Evolutionary conservation across 1,284 basidiomycete species (phyloP), one percentile per base, ranked within the genome.

Genomic region (Caloboletus inedulis): DNA sequence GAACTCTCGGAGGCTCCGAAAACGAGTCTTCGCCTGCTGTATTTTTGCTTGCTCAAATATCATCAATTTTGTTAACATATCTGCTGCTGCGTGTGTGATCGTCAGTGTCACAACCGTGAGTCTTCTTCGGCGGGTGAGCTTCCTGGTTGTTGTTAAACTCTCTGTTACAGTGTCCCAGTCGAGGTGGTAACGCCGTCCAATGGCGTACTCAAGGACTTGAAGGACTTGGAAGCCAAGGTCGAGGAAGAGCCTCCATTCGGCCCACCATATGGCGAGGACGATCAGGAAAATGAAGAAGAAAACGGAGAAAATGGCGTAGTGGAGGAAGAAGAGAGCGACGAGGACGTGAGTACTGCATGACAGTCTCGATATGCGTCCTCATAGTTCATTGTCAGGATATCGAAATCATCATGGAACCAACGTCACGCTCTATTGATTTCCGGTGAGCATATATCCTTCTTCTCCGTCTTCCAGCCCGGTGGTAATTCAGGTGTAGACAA

Each of bases 341-440:
- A 76, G 23, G 80, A 77, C 53, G 64, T 61, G 75, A 43, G 66
- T 53, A 19, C 35, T 41, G 57, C 31, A 50, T 23, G 37, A 37
- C 34, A 3, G 19, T 33, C 43, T 37, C 34, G 6, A 7, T 30
- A 33, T 43, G n/a, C 34, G 30, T 30, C 21, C 52, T 54, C 52
- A 56, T 48, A 4, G n/a, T 58, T 42, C 23, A 43, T 47, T 23
- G 8, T 33, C 37, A 88, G 85, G 85, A 89, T 63, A 75, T 91
- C 57, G 88, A 91, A 73, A 86, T 91, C 56, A 89, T 91, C 49
- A 86, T 87, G 79, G 87, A 91, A 57, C 80, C 80, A 3, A 72
- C 81, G 14, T 69, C 81, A 29, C 82, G 85, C 39, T 85, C 86
- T 1, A 68, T 91, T 23, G 88, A 91, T 70, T 82, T 90, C 61